Percentiles rank a stretch among this genome's conserved stretches.
Conservation (phyloP, 345 rosid species). For the Linum lewisii region DNA sequence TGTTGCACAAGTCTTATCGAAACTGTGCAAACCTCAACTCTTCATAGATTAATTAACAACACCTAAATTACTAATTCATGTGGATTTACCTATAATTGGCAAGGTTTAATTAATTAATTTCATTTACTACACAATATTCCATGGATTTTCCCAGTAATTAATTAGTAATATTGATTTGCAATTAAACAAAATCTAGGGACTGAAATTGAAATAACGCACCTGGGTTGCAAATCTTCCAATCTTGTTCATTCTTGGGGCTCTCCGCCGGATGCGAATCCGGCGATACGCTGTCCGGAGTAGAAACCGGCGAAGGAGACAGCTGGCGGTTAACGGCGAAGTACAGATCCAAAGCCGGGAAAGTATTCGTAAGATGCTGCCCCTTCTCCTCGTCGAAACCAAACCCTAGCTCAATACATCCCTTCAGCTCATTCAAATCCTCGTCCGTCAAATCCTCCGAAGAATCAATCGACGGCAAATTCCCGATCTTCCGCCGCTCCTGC, state of each 20-base stretch:
- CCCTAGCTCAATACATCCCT: slow-evolving; percentile 92
- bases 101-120: no score
- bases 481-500: slow-evolving; percentile 32
- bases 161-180: not conserved
- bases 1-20: no score
- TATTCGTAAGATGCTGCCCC: slow-evolving; percentile 57
- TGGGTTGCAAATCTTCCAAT: slow-evolving; percentile 68
- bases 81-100: no score
- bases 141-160: not conserved
- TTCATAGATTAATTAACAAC: no score
- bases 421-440: slow-evolving; percentile 71
- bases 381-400: slow-evolving; percentile 84
- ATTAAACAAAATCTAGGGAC: not conserved
- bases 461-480: slow-evolving; percentile 16
- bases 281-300: slow-evolving; percentile 44
- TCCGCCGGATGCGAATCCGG: slow-evolving; percentile 52
- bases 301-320: slow-evolving; percentile 56
- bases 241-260: slow-evolving; percentile 58
- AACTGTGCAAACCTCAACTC: no score
- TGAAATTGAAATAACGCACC: slow-evolving; percentile 34
- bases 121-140: no score
- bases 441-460: slow-evolving; percentile 49
- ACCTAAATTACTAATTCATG: no score
- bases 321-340: slow-evolving; percentile 87
- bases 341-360: slow-evolving; percentile 81